A percentile compares a stretch with the other conserved stretches of the same genome.
These are phyloP conservation scores for Periconia sp. DNA, from an alignment of 2,329 filamentous ascomycete genomes.

Conservation along the genomic window DNA sequence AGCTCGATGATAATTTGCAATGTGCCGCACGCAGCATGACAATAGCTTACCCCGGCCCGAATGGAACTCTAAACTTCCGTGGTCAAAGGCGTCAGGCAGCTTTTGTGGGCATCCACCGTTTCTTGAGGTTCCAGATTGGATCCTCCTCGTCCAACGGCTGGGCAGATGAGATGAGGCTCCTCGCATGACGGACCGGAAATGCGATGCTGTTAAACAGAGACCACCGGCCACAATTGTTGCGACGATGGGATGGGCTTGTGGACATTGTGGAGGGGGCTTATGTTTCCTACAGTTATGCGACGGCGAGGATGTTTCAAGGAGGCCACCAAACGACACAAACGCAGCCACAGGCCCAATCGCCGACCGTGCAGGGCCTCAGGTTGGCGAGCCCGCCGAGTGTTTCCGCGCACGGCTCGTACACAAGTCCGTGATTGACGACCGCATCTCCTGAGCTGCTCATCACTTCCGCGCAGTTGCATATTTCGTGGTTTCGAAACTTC, in stretches of 20 bases:
- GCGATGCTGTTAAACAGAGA: slow-evolving; percentile 4
- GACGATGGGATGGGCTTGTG: neutral
- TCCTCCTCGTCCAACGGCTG: neutral
- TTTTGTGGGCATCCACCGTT: neutral
- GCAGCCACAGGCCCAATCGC: slow-evolving; percentile 6
- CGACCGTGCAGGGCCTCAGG: slow-evolving; percentile 8
- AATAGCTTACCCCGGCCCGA: neutral
- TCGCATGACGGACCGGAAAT: slow-evolving; percentile 6
- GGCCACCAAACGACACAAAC: neutral
- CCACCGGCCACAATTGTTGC: neutral
- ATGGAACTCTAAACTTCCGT: too few relatives aligned
- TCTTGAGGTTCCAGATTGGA: neutral
- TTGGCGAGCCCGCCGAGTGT: slow-evolving; percentile 2
- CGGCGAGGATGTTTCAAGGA: slow-evolving; percentile 33
- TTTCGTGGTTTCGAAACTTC: slow-evolving; percentile 13
- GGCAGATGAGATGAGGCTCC: neutral
- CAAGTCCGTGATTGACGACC: slow-evolving; percentile 7
- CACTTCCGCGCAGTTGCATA: slow-evolving; percentile 5
- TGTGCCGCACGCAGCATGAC: neutral
- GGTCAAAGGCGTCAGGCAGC: neutral
- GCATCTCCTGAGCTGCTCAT: slow-evolving; percentile 6
- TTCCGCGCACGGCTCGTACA: slow-evolving; percentile 5
- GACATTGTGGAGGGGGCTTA: neutral
- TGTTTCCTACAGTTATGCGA: slow-evolving; percentile 29
- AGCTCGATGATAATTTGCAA: too few relatives aligned